Conservation (phyloP, 2,329 filamentous ascomycete species). For the Penicillium sp. region DNA sequence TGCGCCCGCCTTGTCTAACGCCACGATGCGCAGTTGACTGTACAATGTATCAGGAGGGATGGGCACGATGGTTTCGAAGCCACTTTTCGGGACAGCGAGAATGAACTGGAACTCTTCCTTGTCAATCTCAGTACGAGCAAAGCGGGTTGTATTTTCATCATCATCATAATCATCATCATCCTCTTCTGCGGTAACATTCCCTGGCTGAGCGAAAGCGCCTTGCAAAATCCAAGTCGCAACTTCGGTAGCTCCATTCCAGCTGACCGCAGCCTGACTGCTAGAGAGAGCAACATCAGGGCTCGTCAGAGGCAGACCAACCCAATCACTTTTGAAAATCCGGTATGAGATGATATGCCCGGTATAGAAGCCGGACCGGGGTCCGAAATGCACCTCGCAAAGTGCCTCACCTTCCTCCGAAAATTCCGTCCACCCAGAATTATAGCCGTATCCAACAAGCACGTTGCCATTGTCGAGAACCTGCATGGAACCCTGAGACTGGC, state of each 20-base stretch:
- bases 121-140: background rate
- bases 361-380: slow-evolving; percentile 23
- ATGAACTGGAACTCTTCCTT: slow-evolving; percentile 23
- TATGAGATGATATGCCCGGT: slow-evolving; percentile 54
- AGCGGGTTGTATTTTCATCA: background rate
- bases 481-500: slow-evolving; percentile 49
- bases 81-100: slow-evolving; percentile 26
- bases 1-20: slow-evolving; percentile 24
- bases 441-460: slow-evolving; percentile 56
- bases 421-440: slow-evolving; percentile 56
- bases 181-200: background rate
- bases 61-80: slow-evolving; percentile 34
- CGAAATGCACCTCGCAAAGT: slow-evolving; percentile 60
- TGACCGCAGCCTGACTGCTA: slow-evolving; percentile 28
- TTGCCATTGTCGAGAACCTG: slow-evolving; percentile 51
- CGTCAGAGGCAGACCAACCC: slow-evolving; percentile 56
- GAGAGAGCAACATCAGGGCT: slow-evolving; percentile 28
- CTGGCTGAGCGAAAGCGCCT: slow-evolving; percentile 10
- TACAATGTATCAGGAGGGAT: slow-evolving; percentile 21
- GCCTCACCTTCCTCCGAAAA: slow-evolving; percentile 50
- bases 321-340: slow-evolving; percentile 58
- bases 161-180: background rate
- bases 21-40: slow-evolving; percentile 26
- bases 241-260: slow-evolving; percentile 45
- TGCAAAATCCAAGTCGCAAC: slow-evolving; percentile 36